Conservation (phyloP, 257 asterid species). For the Petunia secreta region DNA sequence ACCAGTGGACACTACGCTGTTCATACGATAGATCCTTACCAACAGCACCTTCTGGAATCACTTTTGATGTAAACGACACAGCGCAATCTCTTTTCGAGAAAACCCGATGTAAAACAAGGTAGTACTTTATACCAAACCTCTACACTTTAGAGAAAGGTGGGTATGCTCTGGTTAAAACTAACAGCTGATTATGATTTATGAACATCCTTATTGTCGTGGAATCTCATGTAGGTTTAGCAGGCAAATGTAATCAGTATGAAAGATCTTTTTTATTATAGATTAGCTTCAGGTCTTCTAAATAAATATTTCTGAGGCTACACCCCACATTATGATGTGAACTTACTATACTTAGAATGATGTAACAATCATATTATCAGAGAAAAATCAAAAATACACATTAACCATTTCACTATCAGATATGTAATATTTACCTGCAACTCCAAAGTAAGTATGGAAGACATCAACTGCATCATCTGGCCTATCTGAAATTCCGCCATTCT, state of each 20-base stretch:
- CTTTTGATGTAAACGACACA: not conserved
- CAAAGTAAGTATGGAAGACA: constrained; percentile 86
- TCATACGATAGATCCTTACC: not conserved
- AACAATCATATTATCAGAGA: not conserved
- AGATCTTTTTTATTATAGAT: not conserved
- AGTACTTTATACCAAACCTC: not conserved
- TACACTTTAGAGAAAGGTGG: too few relatives aligned
- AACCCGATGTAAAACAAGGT: not conserved
- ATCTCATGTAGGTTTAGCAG: not conserved
- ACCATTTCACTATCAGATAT: not conserved
- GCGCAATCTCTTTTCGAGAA: not conserved
- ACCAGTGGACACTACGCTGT: not conserved
- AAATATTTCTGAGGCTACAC: not conserved
- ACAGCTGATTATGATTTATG: not conserved
- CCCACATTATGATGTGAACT: not conserved
- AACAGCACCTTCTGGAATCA: not conserved
- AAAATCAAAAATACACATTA: constrained; percentile 6
- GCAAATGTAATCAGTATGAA: not conserved
- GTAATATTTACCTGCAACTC: constrained; percentile 40
- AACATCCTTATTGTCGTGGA: not conserved
- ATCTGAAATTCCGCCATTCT: constrained; percentile 95
- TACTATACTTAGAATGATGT: not conserved
- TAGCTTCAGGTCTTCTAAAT: not conserved
- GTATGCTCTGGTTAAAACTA: too few relatives aligned
- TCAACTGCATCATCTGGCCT: constrained; percentile 96